These are phyloP conservation scores for Shiraia sp. DNA, from an alignment of 2,329 filamentous ascomycete species.

Conservation along the genomic window DNA sequence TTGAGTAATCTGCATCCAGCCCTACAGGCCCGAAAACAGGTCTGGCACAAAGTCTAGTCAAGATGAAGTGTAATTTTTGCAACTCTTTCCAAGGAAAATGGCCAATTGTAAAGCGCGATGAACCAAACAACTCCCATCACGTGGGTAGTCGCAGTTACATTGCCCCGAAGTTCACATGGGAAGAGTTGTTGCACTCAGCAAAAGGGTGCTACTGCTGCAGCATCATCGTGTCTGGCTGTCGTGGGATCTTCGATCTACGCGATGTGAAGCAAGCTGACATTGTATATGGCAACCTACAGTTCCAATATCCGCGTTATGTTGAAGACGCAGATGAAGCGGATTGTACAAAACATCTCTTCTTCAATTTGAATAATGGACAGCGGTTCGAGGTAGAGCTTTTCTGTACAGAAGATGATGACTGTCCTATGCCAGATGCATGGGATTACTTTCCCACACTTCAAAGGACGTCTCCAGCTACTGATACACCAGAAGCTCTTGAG, in stretches of 20 bases:
- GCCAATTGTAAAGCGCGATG: not conserved
- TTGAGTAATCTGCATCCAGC: too few species aligned
- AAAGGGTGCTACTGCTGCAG: slow-evolving; percentile 3
- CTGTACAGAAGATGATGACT: slow-evolving; percentile 1
- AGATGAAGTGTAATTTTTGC: slow-evolving; percentile 3
- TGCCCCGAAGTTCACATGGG: slow-evolving; percentile 1
- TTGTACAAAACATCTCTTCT: slow-evolving; percentile 2
- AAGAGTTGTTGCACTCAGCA: not conserved
- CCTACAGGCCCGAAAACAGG: too few species aligned
- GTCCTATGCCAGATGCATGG: not conserved
- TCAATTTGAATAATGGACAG: not conserved
- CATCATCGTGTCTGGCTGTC: not conserved
- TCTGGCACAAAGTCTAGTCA: too few species aligned
- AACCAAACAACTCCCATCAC: not conserved
- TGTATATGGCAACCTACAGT: slow-evolving; percentile 1
- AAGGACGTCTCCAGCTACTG: slow-evolving; percentile 1
- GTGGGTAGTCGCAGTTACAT: not conserved
- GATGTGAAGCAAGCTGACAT: not conserved
- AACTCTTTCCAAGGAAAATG: slow-evolving; percentile 4
- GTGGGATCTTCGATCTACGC: not conserved
- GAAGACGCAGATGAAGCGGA: slow-evolving; percentile 3
- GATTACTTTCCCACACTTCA: slow-evolving; percentile 1
- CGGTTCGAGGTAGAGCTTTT: slow-evolving; percentile 5
- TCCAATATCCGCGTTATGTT: slow-evolving; percentile 2
- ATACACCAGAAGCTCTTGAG: slow-evolving; percentile 1